phyloP scores from a whole-genome alignment of 805 yeast genomes.

The Myxozyma melibiosi region DNA sequence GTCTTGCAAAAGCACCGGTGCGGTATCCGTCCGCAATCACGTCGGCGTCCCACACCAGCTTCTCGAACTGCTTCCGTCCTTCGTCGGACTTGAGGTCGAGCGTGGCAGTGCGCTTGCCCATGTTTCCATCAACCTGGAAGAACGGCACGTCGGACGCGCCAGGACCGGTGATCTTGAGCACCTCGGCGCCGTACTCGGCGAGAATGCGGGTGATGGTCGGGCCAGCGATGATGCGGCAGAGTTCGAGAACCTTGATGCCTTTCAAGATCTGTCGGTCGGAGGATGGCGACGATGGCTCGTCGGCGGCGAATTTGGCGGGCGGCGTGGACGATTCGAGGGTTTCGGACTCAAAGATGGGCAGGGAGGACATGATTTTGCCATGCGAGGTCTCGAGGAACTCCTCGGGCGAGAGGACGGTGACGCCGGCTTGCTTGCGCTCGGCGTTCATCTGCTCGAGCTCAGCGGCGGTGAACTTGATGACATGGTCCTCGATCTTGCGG shows the following conservation, averaged over 20 bases:
- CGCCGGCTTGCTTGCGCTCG: conserved; percentile 43
- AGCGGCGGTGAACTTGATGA: conserved; percentile 36
- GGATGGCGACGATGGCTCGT: background rate
- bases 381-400: conserved; percentile 41
- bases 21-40: conserved; percentile 44
- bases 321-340: conserved; percentile 39
- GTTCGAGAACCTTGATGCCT: conserved; percentile 44
- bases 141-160: conserved; percentile 43
- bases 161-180: conserved; percentile 41
- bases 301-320: conserved; percentile 36
- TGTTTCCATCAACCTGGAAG: conserved; percentile 44
- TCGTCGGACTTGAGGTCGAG: conserved; percentile 40
- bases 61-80: conserved; percentile 40
- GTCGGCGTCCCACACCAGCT: conserved; percentile 42
- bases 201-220: conserved; percentile 43
- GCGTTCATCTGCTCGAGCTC: conserved; percentile 41
- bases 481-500: conserved; percentile 22
- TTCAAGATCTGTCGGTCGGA: conserved; percentile 36
- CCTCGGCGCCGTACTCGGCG: conserved; percentile 45
- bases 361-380: conserved; percentile 37
- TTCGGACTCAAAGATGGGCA: conserved; percentile 35
- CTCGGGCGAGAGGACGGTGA: conserved; percentile 40
- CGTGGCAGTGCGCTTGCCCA: conserved; percentile 44
- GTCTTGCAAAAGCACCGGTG: conserved; percentile 40
- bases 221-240: conserved; percentile 44